Conservation (phyloP, 352 stramenopile species). For the Phytophthora macrochlamydospora region DNA sequence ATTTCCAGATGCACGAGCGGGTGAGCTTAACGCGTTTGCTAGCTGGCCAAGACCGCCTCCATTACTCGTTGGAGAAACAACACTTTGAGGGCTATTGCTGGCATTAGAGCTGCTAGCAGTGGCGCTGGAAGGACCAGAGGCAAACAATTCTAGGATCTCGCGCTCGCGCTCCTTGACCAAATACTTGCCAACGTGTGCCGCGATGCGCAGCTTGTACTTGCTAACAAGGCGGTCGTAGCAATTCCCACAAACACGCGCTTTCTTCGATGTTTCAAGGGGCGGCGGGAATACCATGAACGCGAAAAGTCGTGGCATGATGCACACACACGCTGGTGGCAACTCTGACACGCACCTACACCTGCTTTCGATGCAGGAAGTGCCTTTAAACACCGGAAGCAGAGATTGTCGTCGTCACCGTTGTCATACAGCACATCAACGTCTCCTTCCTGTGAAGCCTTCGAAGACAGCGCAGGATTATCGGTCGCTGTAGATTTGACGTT, state of each 20-base stretch:
- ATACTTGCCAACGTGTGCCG: conserved; percentile 75
- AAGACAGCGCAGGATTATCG: conserved; percentile 19
- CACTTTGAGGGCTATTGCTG: conserved; percentile 9
- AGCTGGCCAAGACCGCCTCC: conserved; percentile 5
- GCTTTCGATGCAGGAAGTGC: conserved; percentile 26
- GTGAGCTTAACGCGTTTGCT: conserved; percentile 13
- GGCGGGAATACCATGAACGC: conserved; percentile 81
- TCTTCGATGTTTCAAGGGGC: conserved; percentile 60
- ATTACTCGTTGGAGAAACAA: conserved; percentile 14
- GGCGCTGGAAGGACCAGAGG: conserved; percentile 13
- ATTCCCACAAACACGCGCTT: conserved; percentile 66
- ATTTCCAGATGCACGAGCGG: conserved; percentile 12
- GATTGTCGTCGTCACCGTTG: conserved; percentile 46
- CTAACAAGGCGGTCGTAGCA: conserved; percentile 69
- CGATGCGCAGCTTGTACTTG: conserved; percentile 72
- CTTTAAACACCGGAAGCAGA: conserved; percentile 74
- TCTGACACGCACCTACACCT: conserved; percentile 43
- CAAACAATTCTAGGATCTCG: conserved; percentile 30
- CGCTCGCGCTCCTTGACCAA: conserved; percentile 57
- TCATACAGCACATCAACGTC: conserved; percentile 33
- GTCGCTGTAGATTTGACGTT: conserved; percentile 17
- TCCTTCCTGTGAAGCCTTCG: conserved; percentile 24
- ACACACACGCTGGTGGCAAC: conserved; percentile 74
- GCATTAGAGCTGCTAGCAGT: conserved; percentile 3
- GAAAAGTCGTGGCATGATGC: conserved; percentile 54